These are phyloP conservation scores for Solanum chacoense DNA, from an alignment of 305 asterid species.

Conservation along the genomic window DNA sequence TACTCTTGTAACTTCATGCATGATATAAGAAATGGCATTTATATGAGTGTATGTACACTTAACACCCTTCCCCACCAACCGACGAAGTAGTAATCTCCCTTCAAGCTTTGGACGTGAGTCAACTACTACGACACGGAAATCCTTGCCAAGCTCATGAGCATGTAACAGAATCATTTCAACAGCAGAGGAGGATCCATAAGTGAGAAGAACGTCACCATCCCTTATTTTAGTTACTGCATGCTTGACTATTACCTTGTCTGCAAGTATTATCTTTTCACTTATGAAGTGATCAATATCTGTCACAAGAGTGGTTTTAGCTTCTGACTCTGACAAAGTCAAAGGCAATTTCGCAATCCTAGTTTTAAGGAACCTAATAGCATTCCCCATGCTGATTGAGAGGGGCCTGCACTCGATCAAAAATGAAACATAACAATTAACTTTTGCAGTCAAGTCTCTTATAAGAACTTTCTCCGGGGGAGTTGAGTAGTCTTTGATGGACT, in stretches of 20 bases:
- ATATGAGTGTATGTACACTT: constrained; percentile 87
- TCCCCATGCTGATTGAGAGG: constrained; percentile 91
- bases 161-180: constrained; percentile 81
- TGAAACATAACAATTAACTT: constrained; percentile 55
- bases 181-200: constrained; percentile 83
- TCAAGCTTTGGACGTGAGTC: constrained; percentile 95
- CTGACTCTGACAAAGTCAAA: constrained; percentile 56
- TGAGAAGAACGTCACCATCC: constrained; percentile 94
- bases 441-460: constrained; percentile 67
- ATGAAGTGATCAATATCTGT: constrained; percentile 57
- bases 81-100: constrained; percentile 68
- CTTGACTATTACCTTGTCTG: constrained; percentile 78
- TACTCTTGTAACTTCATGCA: constrained; percentile 93
- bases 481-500: constrained; percentile 60
- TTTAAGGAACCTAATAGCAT: constrained; percentile 72
- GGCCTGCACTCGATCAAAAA: constrained; percentile 82
- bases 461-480: constrained; percentile 72
- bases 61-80: constrained; percentile 79
- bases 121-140: constrained; percentile 78
- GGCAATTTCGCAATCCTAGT: constrained; percentile 54
- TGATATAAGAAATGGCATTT: constrained; percentile 83
- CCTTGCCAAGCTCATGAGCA: constrained; percentile 89
- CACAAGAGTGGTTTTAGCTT: constrained; percentile 57
- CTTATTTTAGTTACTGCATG: constrained; percentile 91
- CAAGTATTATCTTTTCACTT: constrained; percentile 63